Conservation (phyloP, 164 flowering plant species). For the Tetracentron sinense region DNA sequence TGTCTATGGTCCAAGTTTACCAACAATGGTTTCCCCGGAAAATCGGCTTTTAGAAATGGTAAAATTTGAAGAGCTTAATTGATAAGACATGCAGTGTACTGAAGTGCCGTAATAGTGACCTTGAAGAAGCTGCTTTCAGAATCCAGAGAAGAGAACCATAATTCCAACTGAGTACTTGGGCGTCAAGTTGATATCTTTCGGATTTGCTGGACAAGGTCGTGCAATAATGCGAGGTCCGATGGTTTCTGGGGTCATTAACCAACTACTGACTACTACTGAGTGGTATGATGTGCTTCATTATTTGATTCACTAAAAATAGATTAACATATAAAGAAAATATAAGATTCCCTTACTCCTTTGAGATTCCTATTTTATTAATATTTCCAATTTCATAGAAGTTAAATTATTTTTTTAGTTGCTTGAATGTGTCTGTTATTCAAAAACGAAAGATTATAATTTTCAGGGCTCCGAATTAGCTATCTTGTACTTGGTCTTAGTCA, state of each 20-base stretch:
- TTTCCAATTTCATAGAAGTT: not conserved
- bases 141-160: slow-evolving; percentile 78
- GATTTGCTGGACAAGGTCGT: slow-evolving; percentile 99
- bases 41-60: slow-evolving; percentile 83
- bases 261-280: slow-evolving; percentile 87
- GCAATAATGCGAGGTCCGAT: slow-evolving; percentile 99
- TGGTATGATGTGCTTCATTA: slow-evolving; percentile 65
- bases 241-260: slow-evolving; percentile 98
- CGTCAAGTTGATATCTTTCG: slow-evolving; percentile 93
- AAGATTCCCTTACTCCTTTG: not conserved
- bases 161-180: slow-evolving; percentile 94
- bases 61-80: slow-evolving; percentile 13
- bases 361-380: not conserved
- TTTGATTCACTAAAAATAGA: slow-evolving; percentile 6
- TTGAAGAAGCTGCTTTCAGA: slow-evolving; percentile 39
- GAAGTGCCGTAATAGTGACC: slow-evolving; percentile 22
- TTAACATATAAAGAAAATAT: not conserved
- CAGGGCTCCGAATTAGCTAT: slow-evolving; percentile 4
- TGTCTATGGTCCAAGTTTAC: slow-evolving; percentile 98
- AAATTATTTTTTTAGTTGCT: not conserved
- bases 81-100: slow-evolving; percentile 12
- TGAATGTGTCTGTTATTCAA: not conserved
- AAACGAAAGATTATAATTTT: not conserved
- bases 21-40: slow-evolving; percentile 97
- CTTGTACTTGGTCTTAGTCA: not conserved